Evolutionary conservation across 2,329 filamentous ascomycete genomes (phyloP).

Genomic region (Dactylonectria macrodidyma): DNA sequence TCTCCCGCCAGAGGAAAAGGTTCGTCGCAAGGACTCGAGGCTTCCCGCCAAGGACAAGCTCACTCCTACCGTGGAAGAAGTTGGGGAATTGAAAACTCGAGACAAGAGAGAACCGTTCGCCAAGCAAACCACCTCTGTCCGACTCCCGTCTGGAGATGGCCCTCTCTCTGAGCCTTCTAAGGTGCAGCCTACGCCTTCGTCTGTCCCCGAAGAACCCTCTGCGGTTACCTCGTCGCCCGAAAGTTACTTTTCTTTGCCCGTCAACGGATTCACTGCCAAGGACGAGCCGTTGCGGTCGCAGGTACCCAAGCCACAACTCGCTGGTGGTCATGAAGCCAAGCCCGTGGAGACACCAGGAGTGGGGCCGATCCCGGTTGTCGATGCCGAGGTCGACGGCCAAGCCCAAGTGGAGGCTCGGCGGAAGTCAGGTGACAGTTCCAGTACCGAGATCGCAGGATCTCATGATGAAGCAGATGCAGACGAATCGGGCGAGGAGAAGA

Average conservation of each 20-base stretch:
- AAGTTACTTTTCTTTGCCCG: constrained; percentile 45
- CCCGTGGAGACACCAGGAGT: constrained; percentile 41
- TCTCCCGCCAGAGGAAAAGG: constrained; percentile 70
- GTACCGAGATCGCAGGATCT: constrained; percentile 54
- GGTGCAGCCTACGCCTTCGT: neutral
- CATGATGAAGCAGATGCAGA: constrained; percentile 60
- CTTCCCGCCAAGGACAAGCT: constrained; percentile 58
- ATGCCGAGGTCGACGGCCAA: constrained; percentile 41
- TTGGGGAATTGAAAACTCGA: constrained; percentile 17
- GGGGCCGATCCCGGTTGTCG: constrained; percentile 45
- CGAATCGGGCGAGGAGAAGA: constrained; percentile 85
- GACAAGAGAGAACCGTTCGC: constrained; percentile 6
- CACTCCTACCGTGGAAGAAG: constrained; percentile 55
- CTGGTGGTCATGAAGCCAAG: constrained; percentile 41
- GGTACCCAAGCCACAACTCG: constrained; percentile 32
- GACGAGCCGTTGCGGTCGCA: constrained; percentile 35
- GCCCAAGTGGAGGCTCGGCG: constrained; percentile 52
- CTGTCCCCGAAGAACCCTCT: constrained; percentile 36
- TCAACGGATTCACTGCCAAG: constrained; percentile 25
- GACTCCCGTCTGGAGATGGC: constrained; percentile 34
- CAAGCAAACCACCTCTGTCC: constrained; percentile 28
- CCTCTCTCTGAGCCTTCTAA: constrained; percentile 22
- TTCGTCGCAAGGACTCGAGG: constrained; percentile 66
- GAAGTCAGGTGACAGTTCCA: constrained; percentile 56
- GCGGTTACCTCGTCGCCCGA: constrained; percentile 41